Percentiles rank a stretch among this genome's conserved stretches.
Conservation (phyloP, 495 filamentous ascomycete genomes). For the Trichodelitschia bisporula region DNA sequence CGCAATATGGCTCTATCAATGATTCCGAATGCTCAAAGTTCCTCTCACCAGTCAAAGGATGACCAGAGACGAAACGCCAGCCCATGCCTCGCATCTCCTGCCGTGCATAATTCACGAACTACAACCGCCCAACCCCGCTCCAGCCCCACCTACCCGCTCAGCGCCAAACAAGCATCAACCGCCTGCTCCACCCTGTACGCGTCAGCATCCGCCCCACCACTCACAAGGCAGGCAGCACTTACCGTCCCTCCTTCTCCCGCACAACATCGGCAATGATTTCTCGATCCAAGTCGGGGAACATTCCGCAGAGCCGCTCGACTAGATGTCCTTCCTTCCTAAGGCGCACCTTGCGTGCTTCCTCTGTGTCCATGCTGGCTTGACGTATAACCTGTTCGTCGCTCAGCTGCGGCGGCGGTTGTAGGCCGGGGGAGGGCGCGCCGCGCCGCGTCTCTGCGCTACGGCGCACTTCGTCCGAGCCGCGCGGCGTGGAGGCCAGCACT, state of each 20-base stretch:
- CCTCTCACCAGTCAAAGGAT: too few species aligned
- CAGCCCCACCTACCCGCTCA: too few species aligned
- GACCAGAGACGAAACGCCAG: too few species aligned
- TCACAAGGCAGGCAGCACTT: conserved; percentile 16
- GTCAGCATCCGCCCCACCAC: conserved; percentile 9
- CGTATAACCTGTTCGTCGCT: conserved; percentile 58
- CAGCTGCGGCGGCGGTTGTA: too few species aligned
- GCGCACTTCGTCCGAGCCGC: conserved; percentile 16
- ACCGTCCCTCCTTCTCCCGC: conserved; percentile 76
- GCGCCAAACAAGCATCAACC: conserved; percentile 73
- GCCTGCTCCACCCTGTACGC: conserved; percentile 52
- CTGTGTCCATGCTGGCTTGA: conserved; percentile 79
- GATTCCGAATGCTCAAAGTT: too few species aligned
- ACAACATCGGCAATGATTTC: conserved; percentile 91
- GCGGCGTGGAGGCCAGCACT: too few species aligned
- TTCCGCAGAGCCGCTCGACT: conserved; percentile 70
- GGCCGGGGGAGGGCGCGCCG: too few species aligned
- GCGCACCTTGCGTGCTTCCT: conserved; percentile 67
- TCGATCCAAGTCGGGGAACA: conserved; percentile 80
- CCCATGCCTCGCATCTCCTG: too few species aligned
- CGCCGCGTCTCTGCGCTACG: conserved; percentile 1
- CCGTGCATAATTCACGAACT: too few species aligned
- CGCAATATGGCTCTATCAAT: too few species aligned
- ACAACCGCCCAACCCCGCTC: too few species aligned
- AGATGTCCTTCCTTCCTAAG: conserved; percentile 66